Conservation (phyloP, 164 flowering plant species). For the Stephania cephalantha region DNA sequence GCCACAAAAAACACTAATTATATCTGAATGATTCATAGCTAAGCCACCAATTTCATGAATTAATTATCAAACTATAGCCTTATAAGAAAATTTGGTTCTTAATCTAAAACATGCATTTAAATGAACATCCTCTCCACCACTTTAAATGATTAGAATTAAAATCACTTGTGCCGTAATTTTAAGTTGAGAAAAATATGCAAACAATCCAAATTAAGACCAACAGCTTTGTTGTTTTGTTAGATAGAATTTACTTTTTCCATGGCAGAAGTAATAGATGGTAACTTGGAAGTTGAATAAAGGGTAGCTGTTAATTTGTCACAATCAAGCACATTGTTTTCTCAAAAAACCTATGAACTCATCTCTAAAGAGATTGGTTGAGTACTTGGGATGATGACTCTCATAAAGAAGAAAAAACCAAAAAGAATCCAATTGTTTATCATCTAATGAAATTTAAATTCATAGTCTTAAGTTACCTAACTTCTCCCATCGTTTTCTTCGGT, state of each 20-base stretch:
- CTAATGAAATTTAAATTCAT: not conserved
- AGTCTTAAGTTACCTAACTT: not conserved
- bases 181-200: too few relatives aligned
- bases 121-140: not conserved
- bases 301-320: constrained; percentile 10
- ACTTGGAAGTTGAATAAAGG: not conserved
- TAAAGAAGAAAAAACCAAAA: not conserved
- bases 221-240: not conserved
- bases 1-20: not conserved
- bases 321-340: not conserved
- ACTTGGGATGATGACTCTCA: not conserved
- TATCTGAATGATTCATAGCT: not conserved
- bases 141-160: not conserved
- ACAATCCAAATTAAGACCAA: too few relatives aligned
- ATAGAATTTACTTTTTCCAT: not conserved
- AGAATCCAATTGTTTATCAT: not conserved
- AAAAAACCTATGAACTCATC: not conserved
- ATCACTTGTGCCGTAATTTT: not conserved
- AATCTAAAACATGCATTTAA: not conserved
- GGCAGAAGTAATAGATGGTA: not conserved
- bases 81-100: not conserved
- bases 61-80: not conserved
- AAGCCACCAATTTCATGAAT: not conserved
- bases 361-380: not conserved
- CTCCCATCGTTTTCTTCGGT: not conserved